Conservation (phyloP, 352 stramenopile species). For the Hyaloperonospora arabidopsidis region DNA sequence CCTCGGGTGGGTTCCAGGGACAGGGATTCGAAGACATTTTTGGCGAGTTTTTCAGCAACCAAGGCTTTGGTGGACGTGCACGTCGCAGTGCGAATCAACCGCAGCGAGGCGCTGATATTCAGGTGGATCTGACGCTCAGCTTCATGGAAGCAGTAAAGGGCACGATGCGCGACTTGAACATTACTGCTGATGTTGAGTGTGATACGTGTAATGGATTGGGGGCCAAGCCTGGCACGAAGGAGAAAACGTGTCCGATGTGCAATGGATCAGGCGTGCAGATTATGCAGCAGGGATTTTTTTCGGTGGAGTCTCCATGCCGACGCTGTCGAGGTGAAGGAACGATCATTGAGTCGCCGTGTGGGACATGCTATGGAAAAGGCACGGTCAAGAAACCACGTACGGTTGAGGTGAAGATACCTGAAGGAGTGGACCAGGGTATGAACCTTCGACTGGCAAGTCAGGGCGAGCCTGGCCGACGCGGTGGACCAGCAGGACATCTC, state of each 20-base stretch:
- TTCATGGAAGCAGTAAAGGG: constrained; percentile 95
- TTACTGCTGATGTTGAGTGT: constrained; percentile 72
- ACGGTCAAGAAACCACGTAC: constrained; percentile 86
- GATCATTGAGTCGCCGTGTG: constrained; percentile 81
- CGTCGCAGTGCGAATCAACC: constrained; percentile 61
- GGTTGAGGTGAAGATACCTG: constrained; percentile 91
- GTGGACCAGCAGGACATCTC: constrained; percentile 88
- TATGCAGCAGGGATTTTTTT: constrained; percentile 85
- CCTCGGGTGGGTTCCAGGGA: constrained; percentile 50
- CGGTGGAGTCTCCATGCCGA: constrained; percentile 81
- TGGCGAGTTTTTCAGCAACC: constrained; percentile 73
- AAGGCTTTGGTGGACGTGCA: constrained; percentile 60
- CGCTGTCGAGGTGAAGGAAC: constrained; percentile 71
- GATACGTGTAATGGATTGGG: constrained; percentile 72
- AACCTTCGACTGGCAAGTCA: constrained; percentile 91
- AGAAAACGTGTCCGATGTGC: constrained; percentile 72
- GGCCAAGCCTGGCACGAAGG: constrained; percentile 75
- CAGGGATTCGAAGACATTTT: constrained; percentile 88
- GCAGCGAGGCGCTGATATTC: constrained; percentile 88
- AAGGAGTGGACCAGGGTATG: constrained; percentile 94
- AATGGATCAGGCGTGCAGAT: constrained; percentile 82
- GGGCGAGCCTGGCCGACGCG: constrained; percentile 79
- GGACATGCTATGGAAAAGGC: constrained; percentile 70
- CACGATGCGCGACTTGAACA: constrained; percentile 80
- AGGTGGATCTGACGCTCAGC: constrained; percentile 88